Base-by-base conservation (phyloP, 1,284 basidiomycete species). In the Phylloporus sp. region DNA sequence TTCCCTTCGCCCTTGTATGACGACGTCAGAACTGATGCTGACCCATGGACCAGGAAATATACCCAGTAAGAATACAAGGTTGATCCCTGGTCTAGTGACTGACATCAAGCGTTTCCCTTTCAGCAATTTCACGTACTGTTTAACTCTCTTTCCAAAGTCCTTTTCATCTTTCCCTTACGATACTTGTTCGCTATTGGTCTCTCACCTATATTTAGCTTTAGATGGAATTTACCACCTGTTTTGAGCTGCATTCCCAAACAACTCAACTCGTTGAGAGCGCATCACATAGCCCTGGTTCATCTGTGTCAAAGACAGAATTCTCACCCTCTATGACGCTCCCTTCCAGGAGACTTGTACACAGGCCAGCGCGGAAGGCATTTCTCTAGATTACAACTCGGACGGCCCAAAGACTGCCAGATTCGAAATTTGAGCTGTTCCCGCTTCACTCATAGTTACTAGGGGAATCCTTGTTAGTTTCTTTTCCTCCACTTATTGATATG, bases 171-270 rank as follows among this genome's bases (percentile, higher is more conserved):
- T n/a, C n/a, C n/a, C n/a, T n/a, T n/a, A n/a, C n/a, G n/a, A n/a
- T n/a, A n/a, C n/a, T n/a, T n/a, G n/a, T n/a, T n/a, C n/a, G n/a
- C n/a, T 73, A 80, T 86, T 80, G 82, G 85, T 86, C 83, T 86
- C 82, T 83, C 78, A 81, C 82, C 81, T 77, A 77, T 85, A 84
- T 85, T 85, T 86, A 85, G 83, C 83, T 81, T 86, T 86, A 85
- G 84, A 85, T 84, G 84, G 82, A 84, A 80, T 85, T 84, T 83
- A 86, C 84, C 84, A 84, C 84, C 83, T 82, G 78, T 84, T 86
- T 68, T 80, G 84, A 82, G 83, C 84, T 85, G 84, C 84, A 86
- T 84, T 86, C 82, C 83, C 83, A 86, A 86, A 84, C 84, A 85
- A 86, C 84, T 82, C 82, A 82, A 86, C 84, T 86, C 84, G 78